Evolutionary conservation across 768 basidiomycete genomes (phyloP).

Genomic region (Boletus subparvulus): DNA sequence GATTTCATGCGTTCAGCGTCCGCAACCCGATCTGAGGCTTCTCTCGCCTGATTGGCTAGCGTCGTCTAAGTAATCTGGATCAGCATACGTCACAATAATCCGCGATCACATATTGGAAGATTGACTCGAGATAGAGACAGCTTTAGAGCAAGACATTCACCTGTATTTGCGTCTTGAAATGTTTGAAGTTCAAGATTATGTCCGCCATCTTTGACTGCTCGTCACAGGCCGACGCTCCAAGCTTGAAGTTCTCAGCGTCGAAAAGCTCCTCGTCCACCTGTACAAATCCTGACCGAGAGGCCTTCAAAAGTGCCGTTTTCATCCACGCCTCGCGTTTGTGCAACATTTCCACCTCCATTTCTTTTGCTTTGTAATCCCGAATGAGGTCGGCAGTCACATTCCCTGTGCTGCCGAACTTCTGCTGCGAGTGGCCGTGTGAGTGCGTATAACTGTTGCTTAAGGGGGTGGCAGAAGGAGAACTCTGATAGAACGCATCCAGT

Average conservation of each 20-base stretch:
- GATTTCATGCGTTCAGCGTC: constrained; percentile 77
- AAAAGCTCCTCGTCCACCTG: constrained; percentile 55
- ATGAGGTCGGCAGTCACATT: constrained; percentile 75
- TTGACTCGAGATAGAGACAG: background rate
- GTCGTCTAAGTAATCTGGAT: constrained; percentile 48
- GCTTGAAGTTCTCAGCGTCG: constrained; percentile 34
- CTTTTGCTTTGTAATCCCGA: constrained; percentile 78
- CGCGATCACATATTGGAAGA: background rate
- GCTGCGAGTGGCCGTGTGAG: constrained; percentile 37
- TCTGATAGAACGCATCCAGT: constrained; percentile 57
- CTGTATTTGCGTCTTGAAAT: constrained; percentile 84
- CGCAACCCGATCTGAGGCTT: constrained; percentile 71
- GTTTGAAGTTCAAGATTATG: constrained; percentile 79
- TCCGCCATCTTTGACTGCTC: constrained; percentile 60
- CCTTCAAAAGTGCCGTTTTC: constrained; percentile 73
- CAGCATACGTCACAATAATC: constrained; percentile 7
- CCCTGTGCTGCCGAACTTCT: constrained; percentile 54
- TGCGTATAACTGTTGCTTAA: constrained; percentile 49
- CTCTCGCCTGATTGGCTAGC: constrained; percentile 71
- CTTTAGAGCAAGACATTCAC: constrained; percentile 42
- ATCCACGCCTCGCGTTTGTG: constrained; percentile 85
- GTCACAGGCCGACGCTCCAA: constrained; percentile 33
- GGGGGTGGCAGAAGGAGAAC: constrained; percentile 42
- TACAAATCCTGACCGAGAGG: constrained; percentile 76
- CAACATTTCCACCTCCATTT: constrained; percentile 72